Evolutionary conservation across 176 grass and related monocot species (phyloP).

Genomic region (Triticum urartu): DNA sequence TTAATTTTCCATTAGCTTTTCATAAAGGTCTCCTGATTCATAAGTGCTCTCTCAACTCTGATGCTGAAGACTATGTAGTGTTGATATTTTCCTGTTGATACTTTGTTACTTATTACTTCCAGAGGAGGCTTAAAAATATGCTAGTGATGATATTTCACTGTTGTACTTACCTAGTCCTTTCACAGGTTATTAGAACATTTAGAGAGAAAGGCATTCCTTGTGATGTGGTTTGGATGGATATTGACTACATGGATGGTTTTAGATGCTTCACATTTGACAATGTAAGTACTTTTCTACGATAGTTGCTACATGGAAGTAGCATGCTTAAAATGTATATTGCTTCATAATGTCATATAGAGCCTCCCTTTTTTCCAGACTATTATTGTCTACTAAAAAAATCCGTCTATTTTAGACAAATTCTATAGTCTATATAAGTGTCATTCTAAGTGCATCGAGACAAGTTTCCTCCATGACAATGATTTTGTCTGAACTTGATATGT

Average conservation of each 20-base stretch:
- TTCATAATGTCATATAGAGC: background rate
- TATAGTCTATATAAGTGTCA: background rate
- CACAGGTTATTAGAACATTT: slow-evolving; percentile 81
- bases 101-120: background rate
- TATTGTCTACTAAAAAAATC: background rate
- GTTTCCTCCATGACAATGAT: background rate
- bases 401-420: background rate
- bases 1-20: background rate
- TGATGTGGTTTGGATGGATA: slow-evolving; percentile 99
- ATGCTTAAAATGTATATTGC: background rate
- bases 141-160: slow-evolving; percentile 9
- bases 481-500: background rate
- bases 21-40: background rate
- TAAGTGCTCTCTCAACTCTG: background rate
- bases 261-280: slow-evolving; percentile 90
- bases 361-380: background rate
- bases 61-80: background rate
- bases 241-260: slow-evolving; percentile 98
- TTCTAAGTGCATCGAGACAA: background rate
- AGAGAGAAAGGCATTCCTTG: slow-evolving; percentile 88
- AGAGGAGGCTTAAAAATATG: background rate
- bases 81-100: background rate
- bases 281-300: slow-evolving; percentile 39
- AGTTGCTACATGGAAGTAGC: background rate
- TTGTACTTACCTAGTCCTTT: slow-evolving; percentile 29